Percentiles rank a stretch among this genome's conserved stretches.
These are phyloP conservation scores for Mytilinidion resinicola DNA, from an alignment of 495 filamentous ascomycete genomes.

Conservation along the genomic window DNA sequence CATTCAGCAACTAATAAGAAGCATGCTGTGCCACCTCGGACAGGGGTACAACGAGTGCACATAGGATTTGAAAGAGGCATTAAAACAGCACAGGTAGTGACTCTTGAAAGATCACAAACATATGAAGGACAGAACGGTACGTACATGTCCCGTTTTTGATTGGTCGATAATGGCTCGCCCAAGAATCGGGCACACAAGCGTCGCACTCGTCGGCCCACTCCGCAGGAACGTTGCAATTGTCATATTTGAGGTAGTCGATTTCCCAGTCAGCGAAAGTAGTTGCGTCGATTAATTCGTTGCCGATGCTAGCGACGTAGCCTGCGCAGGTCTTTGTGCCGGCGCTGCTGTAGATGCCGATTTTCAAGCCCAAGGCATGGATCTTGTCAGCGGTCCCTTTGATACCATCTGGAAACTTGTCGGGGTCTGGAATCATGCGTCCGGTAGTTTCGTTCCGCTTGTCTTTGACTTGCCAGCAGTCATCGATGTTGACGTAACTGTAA, in stretches of 20 bases:
- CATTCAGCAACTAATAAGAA: too few species aligned
- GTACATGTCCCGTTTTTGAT: conserved; percentile 23
- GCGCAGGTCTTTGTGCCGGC: conserved; percentile 60
- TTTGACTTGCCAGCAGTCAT: conserved; percentile 34
- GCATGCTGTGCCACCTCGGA: too few species aligned
- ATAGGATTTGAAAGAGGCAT: too few species aligned
- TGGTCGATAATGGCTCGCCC: too few species aligned
- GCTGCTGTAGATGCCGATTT: conserved; percentile 34
- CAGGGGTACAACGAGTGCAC: too few species aligned
- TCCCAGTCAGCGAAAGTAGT: conserved; percentile 58
- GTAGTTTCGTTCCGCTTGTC: conserved; percentile 27
- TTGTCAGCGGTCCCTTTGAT: conserved; percentile 28
- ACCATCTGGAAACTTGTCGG: conserved; percentile 31
- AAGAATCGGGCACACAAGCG: conserved; percentile 16
- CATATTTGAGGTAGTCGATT: conserved; percentile 68
- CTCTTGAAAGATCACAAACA: not conserved
- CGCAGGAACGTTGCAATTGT: conserved; percentile 56
- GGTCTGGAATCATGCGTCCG: conserved; percentile 49
- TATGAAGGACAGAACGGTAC: not conserved
- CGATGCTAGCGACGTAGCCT: conserved; percentile 54
- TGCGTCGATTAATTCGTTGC: conserved; percentile 58
- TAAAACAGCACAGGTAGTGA: not conserved
- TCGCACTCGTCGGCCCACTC: conserved; percentile 42
- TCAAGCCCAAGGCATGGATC: conserved; percentile 33
- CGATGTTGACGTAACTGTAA: conserved; percentile 34